Base-by-base conservation (phyloP, 176 grass and related monocot species). In the Aegilops umbellulata region DNA sequence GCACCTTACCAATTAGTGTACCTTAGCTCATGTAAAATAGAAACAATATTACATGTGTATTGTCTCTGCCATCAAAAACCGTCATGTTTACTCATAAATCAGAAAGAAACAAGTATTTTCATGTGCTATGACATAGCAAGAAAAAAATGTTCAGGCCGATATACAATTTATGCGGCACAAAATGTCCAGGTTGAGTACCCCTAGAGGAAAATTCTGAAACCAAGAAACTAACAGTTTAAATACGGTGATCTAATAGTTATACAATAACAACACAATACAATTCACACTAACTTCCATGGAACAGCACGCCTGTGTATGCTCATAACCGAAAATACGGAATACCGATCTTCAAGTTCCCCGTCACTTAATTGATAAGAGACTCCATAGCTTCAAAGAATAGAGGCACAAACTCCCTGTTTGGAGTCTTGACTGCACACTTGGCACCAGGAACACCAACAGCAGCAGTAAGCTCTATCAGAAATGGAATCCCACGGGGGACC, bases 341-440 rank as follows among this genome's bases (percentile, higher is more conserved):
- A 51, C 19, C 29, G 5, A 49, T 65, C 83, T 3, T 27, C 79
- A 42, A 35, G 6, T 65, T 77, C 12, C 2, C 42, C 41, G 26
- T 96, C 79, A 99, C 90, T 88, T 91, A 53, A 6, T 19, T 53
- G 60, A 95, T 82, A 73, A 96, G 90, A 60, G 87, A 68, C 77
- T 99, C 97, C 82, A 99, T 91, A 20, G 94, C 82, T 89, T 96
- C 97, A 67, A 99, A 99, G 88, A 99, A 90, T 36, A 99, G 82
- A 5, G 94, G 84, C 32, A 88, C 92, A 86, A 92, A 89, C 75
- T 96, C 94, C 57, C 74, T 91, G 63, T 88, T 99, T 22, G 97
- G 85, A 36, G 97, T 94, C 90, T 99, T 99, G 22, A 94, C 92
- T 44, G 97, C 97, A 80, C 97, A 99, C 78, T 93, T 99, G 5